Evolutionary conservation across 2,329 filamentous ascomycete species (phyloP), one percentile per base, ranked within the genome.

Genomic region (Calonectria ilicicola): DNA sequence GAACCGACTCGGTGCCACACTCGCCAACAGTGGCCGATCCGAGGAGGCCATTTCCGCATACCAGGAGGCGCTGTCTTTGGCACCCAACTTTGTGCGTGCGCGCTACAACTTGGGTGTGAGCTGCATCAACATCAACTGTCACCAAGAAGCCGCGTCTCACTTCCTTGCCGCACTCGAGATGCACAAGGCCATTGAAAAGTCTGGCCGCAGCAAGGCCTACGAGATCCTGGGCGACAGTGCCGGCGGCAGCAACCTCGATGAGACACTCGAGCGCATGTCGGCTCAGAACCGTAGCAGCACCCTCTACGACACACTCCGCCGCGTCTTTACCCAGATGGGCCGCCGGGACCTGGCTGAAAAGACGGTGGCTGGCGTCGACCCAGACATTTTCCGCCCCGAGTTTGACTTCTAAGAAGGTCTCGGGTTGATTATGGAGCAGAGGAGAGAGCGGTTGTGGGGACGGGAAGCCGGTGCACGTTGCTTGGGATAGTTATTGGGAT

Each of bases 11-110:
- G 97, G 97, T 49, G 97, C 97, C 1, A 99, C 97, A 0, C 92
- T 99, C 6, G 97, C 97, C 79, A 99, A 99, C 87, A 95, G 93
- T 64, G 96, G 96, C 56, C 94, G 95, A 72, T 94, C 92, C 67
- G 97, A 99, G 85, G 97, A 99, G 84, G 97, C 97, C 72, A 99
- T 99, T 80, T 94, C 96, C 53, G 97, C 97, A 1, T 99, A 99
- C 84, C 95, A 97, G 80, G 95, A 96, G 82, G 97, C 97, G 0
- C 90, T 99, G 10, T 93, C 92, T 51, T 91, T 98, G 73, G 94
- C 96, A 69, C 95, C 96, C 67, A 99, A 99, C 86, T 99, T 99
- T 82, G 97, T 99, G 21, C 94, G 97, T 71, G 97, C 97, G 3
- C 91, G 97, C 53, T 99, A 99, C 87, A 99, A 99, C 84, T 91